Conservation (phyloP, 306 rosid species). For the Malus orientalis region DNA sequence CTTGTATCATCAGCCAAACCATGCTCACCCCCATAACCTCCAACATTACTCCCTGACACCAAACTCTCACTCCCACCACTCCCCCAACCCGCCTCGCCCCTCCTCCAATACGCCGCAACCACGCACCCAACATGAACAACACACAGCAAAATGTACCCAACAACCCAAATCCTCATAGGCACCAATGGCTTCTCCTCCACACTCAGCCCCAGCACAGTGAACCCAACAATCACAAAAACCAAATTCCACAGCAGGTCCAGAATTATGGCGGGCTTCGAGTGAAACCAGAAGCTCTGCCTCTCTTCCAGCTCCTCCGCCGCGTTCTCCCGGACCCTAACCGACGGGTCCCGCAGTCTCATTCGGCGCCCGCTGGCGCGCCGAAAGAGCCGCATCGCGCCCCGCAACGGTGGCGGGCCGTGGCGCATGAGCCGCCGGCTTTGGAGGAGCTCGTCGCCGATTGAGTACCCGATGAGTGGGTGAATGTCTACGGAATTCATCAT, state of each 20-base stretch:
- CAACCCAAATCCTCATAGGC: conserved; percentile 77
- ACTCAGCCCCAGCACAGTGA: conserved; percentile 41
- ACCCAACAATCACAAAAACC: conserved; percentile 40
- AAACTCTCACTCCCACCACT: conserved; percentile 35
- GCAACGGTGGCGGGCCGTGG: conserved; percentile 38
- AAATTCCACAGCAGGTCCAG: conserved; percentile 68
- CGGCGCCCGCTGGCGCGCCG: conserved; percentile 62
- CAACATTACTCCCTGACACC: conserved; percentile 46
- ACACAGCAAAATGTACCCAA: conserved; percentile 54
- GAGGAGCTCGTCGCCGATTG: conserved; percentile 29
- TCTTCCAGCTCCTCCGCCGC: conserved; percentile 85
- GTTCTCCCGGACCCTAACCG: conserved; percentile 64
- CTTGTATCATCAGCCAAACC: conserved; percentile 29
- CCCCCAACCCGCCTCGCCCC: conserved; percentile 22
- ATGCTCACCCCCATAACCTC: conserved; percentile 25
- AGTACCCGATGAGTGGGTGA: conserved; percentile 45
- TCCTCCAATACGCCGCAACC: conserved; percentile 32
- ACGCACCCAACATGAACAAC: conserved; percentile 53
- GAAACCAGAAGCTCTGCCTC: conserved; percentile 71
- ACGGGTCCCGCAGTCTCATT: conserved; percentile 70
- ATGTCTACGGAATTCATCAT: conserved; percentile 31
- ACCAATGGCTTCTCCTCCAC: conserved; percentile 48
- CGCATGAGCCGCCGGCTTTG: conserved; percentile 46
- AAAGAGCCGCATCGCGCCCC: conserved; percentile 44
- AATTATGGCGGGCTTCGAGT: conserved; percentile 55